Base-by-base conservation (phyloP, 768 basidiomycete genomes). In the Paxillus ammoniavirescens region DNA sequence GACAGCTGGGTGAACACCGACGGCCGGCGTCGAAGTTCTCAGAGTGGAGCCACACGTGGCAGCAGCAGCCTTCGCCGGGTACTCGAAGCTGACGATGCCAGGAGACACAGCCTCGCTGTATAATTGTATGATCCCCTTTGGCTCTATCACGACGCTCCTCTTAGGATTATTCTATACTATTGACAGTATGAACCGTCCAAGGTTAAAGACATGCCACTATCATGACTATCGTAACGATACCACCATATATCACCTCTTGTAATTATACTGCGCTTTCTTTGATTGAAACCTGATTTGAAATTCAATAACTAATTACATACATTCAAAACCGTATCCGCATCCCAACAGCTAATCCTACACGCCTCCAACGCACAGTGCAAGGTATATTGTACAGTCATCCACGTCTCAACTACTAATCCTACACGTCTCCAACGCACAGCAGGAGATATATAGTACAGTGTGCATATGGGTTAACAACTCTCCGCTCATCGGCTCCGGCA, bases 101-200 rank as follows among this genome's bases (percentile, higher is more conserved):
- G 87, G 62, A 72, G 86, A 55, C 86, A 88, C 64, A 87, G 85
- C 65, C 77, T 88, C 75, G 82, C 80, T 26, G 77, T 85, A 47
- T 88, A 66, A 78, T 64, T 38, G 30, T 52, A 67, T 54, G 62
- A 63, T 55, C 3, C 52, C 12, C 17, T 60, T 59, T 49, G 63
- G 61, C 35, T 49, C 55, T 40, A 54, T 64, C 52, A 49, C 48
- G 40, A 49, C 52, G 31, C 66, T 65, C 49, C 49, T 57, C 54
- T 36, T 69, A 70, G 68, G 68, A 58, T 70, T 70, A 70, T 70
- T 70, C 46, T 70, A 68, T 69, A 55, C 65, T 71, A 69, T 69
- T 63, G 61, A 67, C 54, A 47, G 45, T 57, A 69, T 54, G 59
- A 60, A 64, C 49, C 42, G 52, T 26, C 40, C 41, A 26, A 33